Conservation (phyloP, 2,329 filamentous ascomycete species). For the Coniochaeta sp. region DNA sequence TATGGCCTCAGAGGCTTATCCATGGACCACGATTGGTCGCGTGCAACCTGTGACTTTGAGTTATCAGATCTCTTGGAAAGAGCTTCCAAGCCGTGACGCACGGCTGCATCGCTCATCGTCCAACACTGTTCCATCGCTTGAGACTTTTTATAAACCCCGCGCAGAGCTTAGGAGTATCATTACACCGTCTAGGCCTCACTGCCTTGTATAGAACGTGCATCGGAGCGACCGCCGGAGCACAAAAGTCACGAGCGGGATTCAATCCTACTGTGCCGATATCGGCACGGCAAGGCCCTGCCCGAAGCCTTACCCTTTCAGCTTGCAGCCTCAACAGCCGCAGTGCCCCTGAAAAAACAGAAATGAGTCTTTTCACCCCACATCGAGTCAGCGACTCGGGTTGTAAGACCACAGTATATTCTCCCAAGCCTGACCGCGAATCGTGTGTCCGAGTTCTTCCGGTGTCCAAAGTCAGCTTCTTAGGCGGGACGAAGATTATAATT, state of each 20-base stretch:
- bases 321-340: background rate
- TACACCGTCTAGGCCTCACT: background rate
- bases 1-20: background rate
- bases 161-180: background rate
- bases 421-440: background rate
- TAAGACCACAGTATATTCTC: background rate
- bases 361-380: too few species aligned
- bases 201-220: background rate
- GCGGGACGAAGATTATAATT: too few species aligned
- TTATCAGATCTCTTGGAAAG: conserved; percentile 1
- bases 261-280: background rate
- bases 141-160: background rate
- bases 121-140: background rate
- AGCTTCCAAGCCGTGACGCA: background rate
- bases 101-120: too few species aligned
- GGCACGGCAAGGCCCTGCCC: background rate
- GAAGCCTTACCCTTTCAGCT: background rate
- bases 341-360: too few species aligned
- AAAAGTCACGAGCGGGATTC: background rate
- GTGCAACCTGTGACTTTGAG: background rate
- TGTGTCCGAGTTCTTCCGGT: background rate
- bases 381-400: too few species aligned
- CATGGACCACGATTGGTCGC: background rate
- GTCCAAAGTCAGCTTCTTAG: background rate
- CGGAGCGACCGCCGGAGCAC: background rate